Conservation (phyloP, 1,284 basidiomycete genomes). For the Moniliophthora roreri region DNA sequence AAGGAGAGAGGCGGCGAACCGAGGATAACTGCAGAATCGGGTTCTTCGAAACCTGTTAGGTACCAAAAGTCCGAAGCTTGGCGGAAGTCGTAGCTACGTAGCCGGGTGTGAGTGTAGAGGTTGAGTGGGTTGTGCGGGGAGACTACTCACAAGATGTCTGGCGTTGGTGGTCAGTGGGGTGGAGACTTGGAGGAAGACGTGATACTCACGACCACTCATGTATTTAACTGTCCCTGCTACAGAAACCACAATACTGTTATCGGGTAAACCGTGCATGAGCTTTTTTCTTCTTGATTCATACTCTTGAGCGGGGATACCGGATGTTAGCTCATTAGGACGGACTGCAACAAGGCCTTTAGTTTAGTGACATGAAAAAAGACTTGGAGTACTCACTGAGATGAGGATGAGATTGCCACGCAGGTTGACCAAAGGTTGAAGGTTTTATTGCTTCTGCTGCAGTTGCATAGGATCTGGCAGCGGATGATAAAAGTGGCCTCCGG, state of each 20-base stretch:
- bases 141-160: slow-evolving; percentile 49
- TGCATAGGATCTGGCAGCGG: slow-evolving; percentile 35
- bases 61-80: slow-evolving; percentile 95
- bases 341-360: slow-evolving; percentile 32
- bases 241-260: slow-evolving; percentile 77
- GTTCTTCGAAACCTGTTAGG: slow-evolving; percentile 93
- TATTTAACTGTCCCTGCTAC: slow-evolving; percentile 83
- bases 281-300: slow-evolving; percentile 77
- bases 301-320: slow-evolving; percentile 80
- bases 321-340: slow-evolving; percentile 71
- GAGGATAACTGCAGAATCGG: slow-evolving; percentile 85
- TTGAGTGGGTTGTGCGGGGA: slow-evolving; percentile 26
- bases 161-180: slow-evolving; percentile 5
- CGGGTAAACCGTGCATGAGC: slow-evolving; percentile 80
- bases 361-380: slow-evolving; percentile 6
- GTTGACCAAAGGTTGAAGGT: slow-evolving; percentile 77
- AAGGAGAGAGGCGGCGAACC: slow-evolving; percentile 42
- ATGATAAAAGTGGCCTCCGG: not conserved
- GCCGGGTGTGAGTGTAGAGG: slow-evolving; percentile 19
- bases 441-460: slow-evolving; percentile 41
- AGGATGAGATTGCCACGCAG: slow-evolving; percentile 74
- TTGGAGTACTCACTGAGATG: slow-evolving; percentile 57
- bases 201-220: slow-evolving; percentile 79
- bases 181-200: slow-evolving; percentile 3
- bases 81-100: slow-evolving; percentile 90